These are phyloP conservation scores for Leucosporidium creatinivorum DNA, from an alignment of 768 basidiomycete genomes.

Conservation along the genomic window DNA sequence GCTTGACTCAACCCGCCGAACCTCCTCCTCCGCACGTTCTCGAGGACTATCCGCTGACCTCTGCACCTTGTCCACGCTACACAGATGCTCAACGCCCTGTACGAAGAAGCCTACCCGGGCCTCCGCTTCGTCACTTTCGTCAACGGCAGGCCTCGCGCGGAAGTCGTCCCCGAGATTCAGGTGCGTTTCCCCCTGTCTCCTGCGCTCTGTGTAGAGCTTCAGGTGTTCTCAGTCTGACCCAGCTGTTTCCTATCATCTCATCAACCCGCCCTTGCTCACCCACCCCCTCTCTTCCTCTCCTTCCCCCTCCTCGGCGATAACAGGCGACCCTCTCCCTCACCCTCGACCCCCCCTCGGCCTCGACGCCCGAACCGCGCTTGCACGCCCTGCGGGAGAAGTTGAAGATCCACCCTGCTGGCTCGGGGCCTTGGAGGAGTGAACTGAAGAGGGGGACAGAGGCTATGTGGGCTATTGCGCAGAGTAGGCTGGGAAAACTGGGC, in stretches of 20 bases:
- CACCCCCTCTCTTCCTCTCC: background rate
- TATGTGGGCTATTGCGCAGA: slow-evolving; percentile 40
- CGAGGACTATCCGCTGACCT: background rate
- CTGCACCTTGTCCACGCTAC: background rate
- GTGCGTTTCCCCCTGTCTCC: slow-evolving; percentile 9
- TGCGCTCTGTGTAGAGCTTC: background rate
- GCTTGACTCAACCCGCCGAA: background rate
- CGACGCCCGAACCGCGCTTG: slow-evolving; percentile 12
- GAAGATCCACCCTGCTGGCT: slow-evolving; percentile 18
- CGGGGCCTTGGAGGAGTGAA: slow-evolving; percentile 39
- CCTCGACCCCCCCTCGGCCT: slow-evolving; percentile 17
- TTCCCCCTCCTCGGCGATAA: background rate
- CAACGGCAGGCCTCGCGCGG: slow-evolving; percentile 42
- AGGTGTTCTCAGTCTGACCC: background rate
- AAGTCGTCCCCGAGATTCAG: slow-evolving; percentile 43
- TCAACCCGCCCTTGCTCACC: background rate
- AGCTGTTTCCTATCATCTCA: too few species aligned
- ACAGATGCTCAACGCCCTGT: slow-evolving; percentile 41
- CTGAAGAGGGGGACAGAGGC: slow-evolving; percentile 38
- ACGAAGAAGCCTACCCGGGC: slow-evolving; percentile 41
- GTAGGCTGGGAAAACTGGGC: slow-evolving; percentile 8
- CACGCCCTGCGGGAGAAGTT: slow-evolving; percentile 1
- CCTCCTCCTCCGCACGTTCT: background rate
- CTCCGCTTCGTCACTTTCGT: slow-evolving; percentile 46
- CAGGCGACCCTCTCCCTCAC: slow-evolving; percentile 21